A percentile compares a stretch with the other conserved stretches of the same genome.
Conservation (phyloP, 176 grass and related monocot genomes). For the Puccinellia tenuiflora region DNA sequence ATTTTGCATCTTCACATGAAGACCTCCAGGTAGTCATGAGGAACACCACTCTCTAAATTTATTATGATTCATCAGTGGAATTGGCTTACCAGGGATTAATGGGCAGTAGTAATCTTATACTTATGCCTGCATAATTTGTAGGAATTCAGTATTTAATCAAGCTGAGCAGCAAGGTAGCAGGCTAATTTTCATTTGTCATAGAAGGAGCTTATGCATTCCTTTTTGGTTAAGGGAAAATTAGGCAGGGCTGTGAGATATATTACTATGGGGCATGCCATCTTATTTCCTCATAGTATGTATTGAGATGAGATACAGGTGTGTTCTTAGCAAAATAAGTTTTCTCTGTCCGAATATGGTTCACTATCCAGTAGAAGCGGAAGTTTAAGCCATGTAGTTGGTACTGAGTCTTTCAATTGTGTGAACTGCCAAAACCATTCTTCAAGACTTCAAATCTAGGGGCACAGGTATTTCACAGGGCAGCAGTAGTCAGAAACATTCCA, state of each 20-base stretch:
- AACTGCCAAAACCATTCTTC: neutral
- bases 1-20: conserved; percentile 26
- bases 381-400: neutral
- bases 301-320: neutral
- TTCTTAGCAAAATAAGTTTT: neutral
- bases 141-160: neutral
- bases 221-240: neutral
- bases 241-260: neutral
- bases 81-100: neutral
- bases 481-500: neutral
- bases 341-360: neutral
- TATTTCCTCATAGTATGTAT: neutral
- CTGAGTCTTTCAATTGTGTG: neutral
- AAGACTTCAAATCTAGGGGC: neutral
- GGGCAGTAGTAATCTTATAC: neutral
- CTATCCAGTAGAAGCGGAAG: neutral
- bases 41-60: conserved; percentile 36
- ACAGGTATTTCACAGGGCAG: neutral
- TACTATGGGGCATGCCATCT: neutral
- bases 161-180: neutral
- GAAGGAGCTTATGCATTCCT: neutral
- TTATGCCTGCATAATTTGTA: neutral
- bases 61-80: neutral
- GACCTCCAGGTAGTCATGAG: conserved; percentile 34
- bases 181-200: neutral